phyloP scores from a whole-genome alignment of 2,329 filamentous ascomycete species.

The Beauveria medogensis region DNA sequence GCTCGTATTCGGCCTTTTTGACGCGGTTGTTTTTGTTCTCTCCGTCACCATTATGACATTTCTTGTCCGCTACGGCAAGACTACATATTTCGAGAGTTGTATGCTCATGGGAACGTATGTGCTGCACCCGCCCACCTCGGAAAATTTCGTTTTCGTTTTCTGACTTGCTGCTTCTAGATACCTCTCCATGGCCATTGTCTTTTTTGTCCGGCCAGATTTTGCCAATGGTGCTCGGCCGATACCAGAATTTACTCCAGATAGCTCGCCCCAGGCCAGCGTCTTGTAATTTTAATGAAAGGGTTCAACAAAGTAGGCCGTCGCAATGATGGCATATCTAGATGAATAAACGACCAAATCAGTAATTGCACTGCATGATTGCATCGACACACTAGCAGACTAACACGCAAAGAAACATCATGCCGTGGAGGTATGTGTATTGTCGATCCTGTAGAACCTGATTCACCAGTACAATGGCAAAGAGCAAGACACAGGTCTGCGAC shows the following conservation, averaged over 20 bases:
- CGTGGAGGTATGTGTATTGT: conserved; percentile 14
- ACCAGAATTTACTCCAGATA: not conserved
- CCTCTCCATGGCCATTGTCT: conserved; percentile 12
- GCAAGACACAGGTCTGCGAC: conserved; percentile 14
- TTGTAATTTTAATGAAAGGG: conserved; percentile 6
- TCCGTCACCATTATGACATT: conserved; percentile 14
- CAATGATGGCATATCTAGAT: conserved; percentile 9
- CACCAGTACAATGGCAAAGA: conserved; percentile 13
- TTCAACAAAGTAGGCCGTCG: conserved; percentile 6
- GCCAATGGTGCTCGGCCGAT: not conserved
- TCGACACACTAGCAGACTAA: not conserved
- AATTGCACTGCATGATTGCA: not conserved
- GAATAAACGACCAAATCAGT: not conserved
- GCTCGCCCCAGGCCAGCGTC: not conserved
- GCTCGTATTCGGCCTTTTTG: conserved; percentile 13
- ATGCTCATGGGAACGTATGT: conserved; percentile 17
- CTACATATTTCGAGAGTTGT: conserved; percentile 14
- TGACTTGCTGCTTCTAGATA: conserved; percentile 7
- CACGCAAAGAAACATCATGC: conserved; percentile 14
- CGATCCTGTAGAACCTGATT: conserved; percentile 15
- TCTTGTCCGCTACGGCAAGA: conserved; percentile 14
- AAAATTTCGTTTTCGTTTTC: not conserved
- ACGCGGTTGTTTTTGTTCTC: conserved; percentile 13
- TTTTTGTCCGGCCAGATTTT: conserved; percentile 13
- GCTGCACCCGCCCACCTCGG: not conserved